phyloP scores from a whole-genome alignment of 331 rosid genomes.

The Erythrophleum ivorense region DNA sequence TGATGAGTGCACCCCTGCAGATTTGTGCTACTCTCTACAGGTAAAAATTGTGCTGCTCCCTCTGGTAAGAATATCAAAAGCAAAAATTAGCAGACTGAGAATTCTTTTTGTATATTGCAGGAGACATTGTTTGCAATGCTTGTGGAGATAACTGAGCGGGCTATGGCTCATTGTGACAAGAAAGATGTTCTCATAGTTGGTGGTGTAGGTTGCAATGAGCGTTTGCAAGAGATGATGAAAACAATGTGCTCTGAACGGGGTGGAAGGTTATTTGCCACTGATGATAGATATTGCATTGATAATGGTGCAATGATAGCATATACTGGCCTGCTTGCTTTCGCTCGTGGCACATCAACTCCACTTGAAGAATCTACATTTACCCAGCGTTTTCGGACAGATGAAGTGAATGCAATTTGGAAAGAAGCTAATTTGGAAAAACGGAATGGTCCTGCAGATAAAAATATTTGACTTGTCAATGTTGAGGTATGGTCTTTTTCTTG shows the following conservation, averaged over 20 bases:
- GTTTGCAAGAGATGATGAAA: conserved; percentile 96
- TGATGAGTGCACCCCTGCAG: conserved; percentile 92
- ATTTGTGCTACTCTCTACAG: conserved; percentile 93
- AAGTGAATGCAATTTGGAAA: conserved; percentile 93
- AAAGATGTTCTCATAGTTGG: conserved; percentile 95
- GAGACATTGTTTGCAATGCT: conserved; percentile 92
- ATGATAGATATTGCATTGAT: conserved; percentile 90
- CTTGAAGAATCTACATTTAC: conserved; percentile 85
- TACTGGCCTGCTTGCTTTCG: conserved; percentile 87
- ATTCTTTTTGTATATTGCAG: conserved; percentile 44
- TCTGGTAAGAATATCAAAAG: not conserved
- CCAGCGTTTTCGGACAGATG: conserved; percentile 91
- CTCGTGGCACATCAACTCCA: conserved; percentile 66
- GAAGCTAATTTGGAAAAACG: conserved; percentile 42
- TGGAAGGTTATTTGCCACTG: conserved; percentile 90
- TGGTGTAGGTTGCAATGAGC: conserved; percentile 94
- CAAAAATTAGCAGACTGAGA: conserved; percentile 24
- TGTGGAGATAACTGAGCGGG: conserved; percentile 96
- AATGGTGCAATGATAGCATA: conserved; percentile 99
- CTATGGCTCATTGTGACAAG: conserved; percentile 94
- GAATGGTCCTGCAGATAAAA: conserved; percentile 39
- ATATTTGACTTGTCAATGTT: conserved; percentile 39
- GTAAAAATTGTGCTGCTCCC: conserved; percentile 43
- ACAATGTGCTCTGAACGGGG: conserved; percentile 91
- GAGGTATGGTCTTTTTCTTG: conserved; percentile 39